Evolutionary conservation across 306 rosid species (phyloP).

Genomic region (Cucumis melo): DNA sequence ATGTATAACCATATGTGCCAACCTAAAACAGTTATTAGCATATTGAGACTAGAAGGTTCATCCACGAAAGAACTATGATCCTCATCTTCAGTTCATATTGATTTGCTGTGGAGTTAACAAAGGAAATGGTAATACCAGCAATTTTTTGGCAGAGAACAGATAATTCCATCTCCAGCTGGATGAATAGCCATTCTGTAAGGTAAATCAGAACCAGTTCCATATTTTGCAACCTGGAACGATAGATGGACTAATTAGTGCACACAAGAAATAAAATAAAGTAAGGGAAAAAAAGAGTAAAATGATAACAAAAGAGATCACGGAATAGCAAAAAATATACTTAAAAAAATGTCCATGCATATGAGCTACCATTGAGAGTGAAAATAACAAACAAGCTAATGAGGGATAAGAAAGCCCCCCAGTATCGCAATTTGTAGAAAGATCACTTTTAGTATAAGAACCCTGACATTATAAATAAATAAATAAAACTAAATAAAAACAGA

Average conservation of each 20-base stretch:
- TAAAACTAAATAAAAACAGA: not conserved
- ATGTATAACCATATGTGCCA: not conserved
- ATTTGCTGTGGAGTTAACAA: not conserved
- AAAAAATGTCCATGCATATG: not conserved
- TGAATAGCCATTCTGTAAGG: conserved; percentile 87
- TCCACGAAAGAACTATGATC: not conserved
- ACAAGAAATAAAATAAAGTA: not conserved
- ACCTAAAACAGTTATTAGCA: not conserved
- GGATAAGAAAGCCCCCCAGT: not conserved
- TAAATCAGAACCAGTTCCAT: conserved; percentile 48
- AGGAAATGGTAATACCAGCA: conserved; percentile 43
- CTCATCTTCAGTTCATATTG: not conserved
- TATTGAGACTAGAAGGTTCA: not conserved
- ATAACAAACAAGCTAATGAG: not conserved
- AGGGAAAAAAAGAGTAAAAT: not conserved
- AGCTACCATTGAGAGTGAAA: not conserved
- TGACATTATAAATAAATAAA: not conserved
- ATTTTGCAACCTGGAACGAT: conserved; percentile 44
- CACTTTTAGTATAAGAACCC: not conserved
- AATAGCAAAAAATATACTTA: not conserved
- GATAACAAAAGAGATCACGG: not conserved
- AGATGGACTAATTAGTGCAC: not conserved
- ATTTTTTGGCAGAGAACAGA: conserved; percentile 56
- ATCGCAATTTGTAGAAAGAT: not conserved
- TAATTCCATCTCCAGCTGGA: conserved; percentile 57